These are phyloP conservation scores for Draba incana DNA, from an alignment of 345 rosid species.

Conservation along the genomic window DNA sequence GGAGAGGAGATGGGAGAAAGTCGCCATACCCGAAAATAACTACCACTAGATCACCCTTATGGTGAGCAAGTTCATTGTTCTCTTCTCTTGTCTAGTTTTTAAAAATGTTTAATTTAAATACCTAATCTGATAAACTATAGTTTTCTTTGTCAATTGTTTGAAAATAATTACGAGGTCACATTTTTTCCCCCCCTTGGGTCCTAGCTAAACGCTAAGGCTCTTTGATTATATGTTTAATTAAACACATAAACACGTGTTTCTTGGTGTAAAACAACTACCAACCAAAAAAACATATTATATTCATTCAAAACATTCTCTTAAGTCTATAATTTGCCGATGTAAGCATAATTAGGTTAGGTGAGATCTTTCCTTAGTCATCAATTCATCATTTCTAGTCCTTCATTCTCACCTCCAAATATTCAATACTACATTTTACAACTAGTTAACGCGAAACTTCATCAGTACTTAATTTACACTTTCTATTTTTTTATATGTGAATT, in stretches of 20 bases:
- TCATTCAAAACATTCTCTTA: constrained; percentile 28
- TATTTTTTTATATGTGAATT: not conserved
- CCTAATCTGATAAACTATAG: too few species aligned
- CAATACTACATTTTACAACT: not conserved
- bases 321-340: constrained; percentile 1
- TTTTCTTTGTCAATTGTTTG: too few species aligned
- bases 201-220: too few species aligned
- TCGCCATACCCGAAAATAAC: too few species aligned
- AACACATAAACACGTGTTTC: constrained; percentile 23
- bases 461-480: not conserved
- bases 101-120: too few species aligned
- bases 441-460: not conserved
- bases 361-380: constrained; percentile 24
- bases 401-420: constrained; percentile 18
- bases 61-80: too few species aligned
- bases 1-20: too few species aligned
- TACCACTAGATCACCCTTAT: too few species aligned
- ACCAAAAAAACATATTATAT: constrained; percentile 26
- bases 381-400: constrained; percentile 13
- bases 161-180: too few species aligned
- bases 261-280: constrained; percentile 30
- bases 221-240: too few species aligned
- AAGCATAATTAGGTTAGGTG: constrained; percentile 38
- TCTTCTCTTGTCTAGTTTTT: too few species aligned
- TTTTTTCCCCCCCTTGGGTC: too few species aligned